These are phyloP conservation scores for Jamesozyma piceae DNA, from an alignment of 805 yeast species.

Conservation along the genomic window DNA sequence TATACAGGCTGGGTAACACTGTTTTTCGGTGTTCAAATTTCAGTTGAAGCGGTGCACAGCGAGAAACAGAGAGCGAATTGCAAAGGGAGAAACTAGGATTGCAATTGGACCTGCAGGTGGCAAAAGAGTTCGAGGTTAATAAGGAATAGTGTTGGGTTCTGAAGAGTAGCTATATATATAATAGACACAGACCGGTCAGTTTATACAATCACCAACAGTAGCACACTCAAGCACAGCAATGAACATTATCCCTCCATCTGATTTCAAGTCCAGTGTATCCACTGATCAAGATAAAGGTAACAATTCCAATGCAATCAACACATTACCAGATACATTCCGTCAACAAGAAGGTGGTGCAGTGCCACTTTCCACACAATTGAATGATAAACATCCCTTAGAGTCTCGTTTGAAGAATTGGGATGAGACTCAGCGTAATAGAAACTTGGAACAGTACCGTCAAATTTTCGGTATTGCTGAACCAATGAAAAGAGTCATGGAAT, in stretches of 20 bases:
- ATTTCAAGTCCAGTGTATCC: slow-evolving; percentile 39
- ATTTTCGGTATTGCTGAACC: slow-evolving; percentile 92
- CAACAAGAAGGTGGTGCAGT: slow-evolving; percentile 53
- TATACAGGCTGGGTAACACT: too few species aligned
- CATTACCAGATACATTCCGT: slow-evolving; percentile 59
- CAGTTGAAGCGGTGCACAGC: too few species aligned
- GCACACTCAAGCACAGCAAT: too few species aligned
- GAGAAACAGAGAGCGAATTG: too few species aligned
- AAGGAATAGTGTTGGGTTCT: too few species aligned
- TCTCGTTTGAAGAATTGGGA: slow-evolving; percentile 73
- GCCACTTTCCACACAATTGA: slow-evolving; percentile 46
- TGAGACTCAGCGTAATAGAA: slow-evolving; percentile 54
- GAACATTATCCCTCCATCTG: slow-evolving; percentile 48
- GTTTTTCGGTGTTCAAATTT: too few species aligned
- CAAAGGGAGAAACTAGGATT: too few species aligned
- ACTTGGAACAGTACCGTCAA: slow-evolving; percentile 70
- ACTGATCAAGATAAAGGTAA: slow-evolving; percentile 41
- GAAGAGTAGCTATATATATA: too few species aligned
- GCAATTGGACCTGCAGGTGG: too few species aligned
- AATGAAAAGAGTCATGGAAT: slow-evolving; percentile 82
- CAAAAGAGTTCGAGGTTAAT: too few species aligned
- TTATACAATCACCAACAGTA: too few species aligned
- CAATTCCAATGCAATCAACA: slow-evolving; percentile 58
- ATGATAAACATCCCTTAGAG: slow-evolving; percentile 82
- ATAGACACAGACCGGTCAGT: too few species aligned